These are phyloP conservation scores for Lodderomyces oxycetoniae DNA, from an alignment of 1,139 yeast genomes.

Conservation along the genomic window DNA sequence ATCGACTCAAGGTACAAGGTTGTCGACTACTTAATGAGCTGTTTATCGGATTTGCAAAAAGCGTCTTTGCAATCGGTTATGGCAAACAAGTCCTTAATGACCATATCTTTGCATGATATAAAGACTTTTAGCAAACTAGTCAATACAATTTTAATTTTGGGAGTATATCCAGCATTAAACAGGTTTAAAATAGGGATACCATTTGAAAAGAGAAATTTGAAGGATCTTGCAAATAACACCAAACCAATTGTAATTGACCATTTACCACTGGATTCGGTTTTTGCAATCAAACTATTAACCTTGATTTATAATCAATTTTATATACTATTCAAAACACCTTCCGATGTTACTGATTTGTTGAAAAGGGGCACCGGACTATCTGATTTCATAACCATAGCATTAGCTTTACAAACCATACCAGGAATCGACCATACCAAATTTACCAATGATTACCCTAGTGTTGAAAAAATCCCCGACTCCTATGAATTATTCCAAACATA, in stretches of 20 bases:
- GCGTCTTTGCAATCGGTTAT: conserved; percentile 23
- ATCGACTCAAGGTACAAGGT: conserved; percentile 20
- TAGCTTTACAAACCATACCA: conserved; percentile 49
- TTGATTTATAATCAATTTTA: conserved; percentile 33
- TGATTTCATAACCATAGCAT: conserved; percentile 56
- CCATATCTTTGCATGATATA: conserved; percentile 81
- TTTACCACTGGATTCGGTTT: conserved; percentile 13
- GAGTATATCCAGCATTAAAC: conserved; percentile 63
- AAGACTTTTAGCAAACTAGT: conserved; percentile 62
- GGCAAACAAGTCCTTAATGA: conserved; percentile 41
- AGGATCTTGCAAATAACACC: conserved; percentile 32
- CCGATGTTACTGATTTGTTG: conserved; percentile 54
- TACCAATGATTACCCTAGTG: conserved; percentile 14
- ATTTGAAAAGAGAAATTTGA: conserved; percentile 52
- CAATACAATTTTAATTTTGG: conserved; percentile 61
- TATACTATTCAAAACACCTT: conserved; percentile 28
- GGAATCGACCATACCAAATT: conserved; percentile 4
- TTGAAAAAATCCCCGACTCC: conserved; percentile 45
- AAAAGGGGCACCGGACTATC: conserved; percentile 69
- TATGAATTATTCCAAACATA: conserved; percentile 56
- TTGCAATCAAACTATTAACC: conserved; percentile 25
- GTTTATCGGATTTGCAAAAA: conserved; percentile 33
- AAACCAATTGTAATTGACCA: conserved; percentile 21
- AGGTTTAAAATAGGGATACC: conserved; percentile 59
- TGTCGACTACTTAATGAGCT: conserved; percentile 26